A percentile compares a stretch with the other conserved stretches of the same genome.
Evolutionary conservation across 2,329 filamentous ascomycete species (phyloP).

Genomic region (Plectosphaerella sp.): DNA sequence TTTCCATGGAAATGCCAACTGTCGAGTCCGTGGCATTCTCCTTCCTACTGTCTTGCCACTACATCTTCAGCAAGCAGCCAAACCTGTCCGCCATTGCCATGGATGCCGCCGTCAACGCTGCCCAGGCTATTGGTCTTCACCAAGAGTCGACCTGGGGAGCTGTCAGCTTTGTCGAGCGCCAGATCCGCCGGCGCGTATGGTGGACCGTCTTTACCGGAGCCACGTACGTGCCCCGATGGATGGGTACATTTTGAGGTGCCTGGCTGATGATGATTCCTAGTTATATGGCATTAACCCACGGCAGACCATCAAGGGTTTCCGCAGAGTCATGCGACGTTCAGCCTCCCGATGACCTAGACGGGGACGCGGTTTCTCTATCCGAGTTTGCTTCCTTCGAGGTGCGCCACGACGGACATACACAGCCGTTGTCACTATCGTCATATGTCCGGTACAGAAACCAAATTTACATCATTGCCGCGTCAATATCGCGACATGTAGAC

Average conservation of each 20-base stretch:
- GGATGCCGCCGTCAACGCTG: not conserved
- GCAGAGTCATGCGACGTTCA: not conserved
- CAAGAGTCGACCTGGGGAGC: not conserved
- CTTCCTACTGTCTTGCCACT: not conserved
- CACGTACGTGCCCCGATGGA: not conserved
- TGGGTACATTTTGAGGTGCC: not conserved
- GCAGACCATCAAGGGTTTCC: not conserved
- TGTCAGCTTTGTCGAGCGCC: not conserved
- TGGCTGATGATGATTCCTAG: not conserved
- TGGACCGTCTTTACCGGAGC: not conserved
- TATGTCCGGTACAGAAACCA: no score
- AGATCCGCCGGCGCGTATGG: not conserved
- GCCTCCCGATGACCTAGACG: not conserved
- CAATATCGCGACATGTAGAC: no score
- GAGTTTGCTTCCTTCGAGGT: not conserved
- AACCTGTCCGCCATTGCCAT: not conserved
- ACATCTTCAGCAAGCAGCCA: not conserved
- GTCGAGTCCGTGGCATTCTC: conserved; percentile 4
- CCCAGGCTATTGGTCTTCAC: not conserved
- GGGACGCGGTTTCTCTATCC: not conserved
- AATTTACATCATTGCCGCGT: no score
- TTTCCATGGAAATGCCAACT: not conserved
- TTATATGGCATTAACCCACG: not conserved
- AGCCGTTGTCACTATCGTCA: no score
- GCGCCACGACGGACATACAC: not conserved